Conservation (phyloP, 331 rosid genomes). For the Malus hybrid region DNA sequence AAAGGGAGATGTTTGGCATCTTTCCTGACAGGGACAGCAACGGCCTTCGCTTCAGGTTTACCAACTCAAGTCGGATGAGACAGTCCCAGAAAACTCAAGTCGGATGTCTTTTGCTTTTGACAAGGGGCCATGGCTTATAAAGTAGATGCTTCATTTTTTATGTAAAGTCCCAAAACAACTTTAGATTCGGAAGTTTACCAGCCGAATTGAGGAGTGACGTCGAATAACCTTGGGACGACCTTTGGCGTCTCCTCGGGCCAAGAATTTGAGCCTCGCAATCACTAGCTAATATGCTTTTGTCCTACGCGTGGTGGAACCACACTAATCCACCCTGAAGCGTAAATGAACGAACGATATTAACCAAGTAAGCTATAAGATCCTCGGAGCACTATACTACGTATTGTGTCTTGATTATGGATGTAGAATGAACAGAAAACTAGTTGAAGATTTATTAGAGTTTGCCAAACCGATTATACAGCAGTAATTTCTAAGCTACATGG, state of each 20-base stretch:
- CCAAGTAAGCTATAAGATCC: background rate
- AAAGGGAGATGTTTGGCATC: background rate
- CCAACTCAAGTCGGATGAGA: background rate
- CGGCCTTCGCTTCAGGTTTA: background rate
- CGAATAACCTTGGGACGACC: too few relatives aligned
- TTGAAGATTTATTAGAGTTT: background rate
- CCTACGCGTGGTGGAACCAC: background rate
- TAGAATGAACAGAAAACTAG: background rate
- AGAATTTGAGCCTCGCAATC: too few relatives aligned
- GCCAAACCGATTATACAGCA: background rate
- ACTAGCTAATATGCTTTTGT: background rate
- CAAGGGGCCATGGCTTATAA: background rate
- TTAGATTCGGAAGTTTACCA: too few relatives aligned
- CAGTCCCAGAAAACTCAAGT: background rate
- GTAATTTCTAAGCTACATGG: background rate
- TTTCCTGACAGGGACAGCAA: background rate
- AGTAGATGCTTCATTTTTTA: background rate
- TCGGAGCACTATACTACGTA: background rate
- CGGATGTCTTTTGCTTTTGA: background rate
- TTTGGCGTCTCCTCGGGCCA: too few relatives aligned
- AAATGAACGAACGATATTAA: background rate
- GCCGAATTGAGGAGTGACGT: too few relatives aligned
- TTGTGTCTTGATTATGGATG: background rate
- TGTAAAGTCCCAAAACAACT: background rate
- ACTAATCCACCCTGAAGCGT: background rate